These are phyloP conservation scores for Rubroboletus satanas DNA, from an alignment of 768 basidiomycete species.

Conservation along the genomic window DNA sequence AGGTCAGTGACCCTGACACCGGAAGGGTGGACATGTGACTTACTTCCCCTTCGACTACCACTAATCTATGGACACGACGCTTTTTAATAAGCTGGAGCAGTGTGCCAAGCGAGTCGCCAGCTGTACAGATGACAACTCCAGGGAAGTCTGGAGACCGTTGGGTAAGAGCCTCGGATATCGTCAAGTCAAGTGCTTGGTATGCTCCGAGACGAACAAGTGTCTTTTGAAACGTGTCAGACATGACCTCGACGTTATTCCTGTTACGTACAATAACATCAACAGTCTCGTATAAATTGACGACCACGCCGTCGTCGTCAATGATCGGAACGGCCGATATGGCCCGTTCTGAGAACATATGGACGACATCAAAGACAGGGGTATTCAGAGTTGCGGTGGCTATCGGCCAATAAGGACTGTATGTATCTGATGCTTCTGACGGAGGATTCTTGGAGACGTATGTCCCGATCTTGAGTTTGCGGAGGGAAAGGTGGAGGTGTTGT, in stretches of 20 bases:
- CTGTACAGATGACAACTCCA: conserved; percentile 94
- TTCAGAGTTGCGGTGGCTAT: conserved; percentile 87
- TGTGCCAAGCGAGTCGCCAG: conserved; percentile 86
- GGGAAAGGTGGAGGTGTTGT: conserved; percentile 69
- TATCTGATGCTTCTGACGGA: conserved; percentile 44
- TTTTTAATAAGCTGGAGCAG: conserved; percentile 90
- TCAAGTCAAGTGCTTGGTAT: conserved; percentile 94
- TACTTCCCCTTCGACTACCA: conserved; percentile 92
- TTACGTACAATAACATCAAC: conserved; percentile 89
- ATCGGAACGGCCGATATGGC: conserved; percentile 98
- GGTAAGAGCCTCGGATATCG: conserved; percentile 85
- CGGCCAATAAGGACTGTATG: conserved; percentile 76
- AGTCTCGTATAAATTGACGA: conserved; percentile 95
- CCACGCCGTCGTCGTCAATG: conserved; percentile 86
- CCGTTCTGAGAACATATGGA: conserved; percentile 96
- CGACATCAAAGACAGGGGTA: conserved; percentile 95
- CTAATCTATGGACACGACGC: conserved; percentile 88
- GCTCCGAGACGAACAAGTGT: conserved; percentile 92
- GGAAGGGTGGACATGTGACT: conserved; percentile 16
- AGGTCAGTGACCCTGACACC: background rate
- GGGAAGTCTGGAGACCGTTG: conserved; percentile 94
- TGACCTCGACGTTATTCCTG: background rate
- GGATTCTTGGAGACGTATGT: conserved; percentile 72
- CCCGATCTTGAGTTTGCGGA: conserved; percentile 88
- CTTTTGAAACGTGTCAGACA: conserved; percentile 38